These are phyloP conservation scores for Fusarium albosuccineum DNA, from an alignment of 2,329 filamentous ascomycete genomes.

Conservation along the genomic window DNA sequence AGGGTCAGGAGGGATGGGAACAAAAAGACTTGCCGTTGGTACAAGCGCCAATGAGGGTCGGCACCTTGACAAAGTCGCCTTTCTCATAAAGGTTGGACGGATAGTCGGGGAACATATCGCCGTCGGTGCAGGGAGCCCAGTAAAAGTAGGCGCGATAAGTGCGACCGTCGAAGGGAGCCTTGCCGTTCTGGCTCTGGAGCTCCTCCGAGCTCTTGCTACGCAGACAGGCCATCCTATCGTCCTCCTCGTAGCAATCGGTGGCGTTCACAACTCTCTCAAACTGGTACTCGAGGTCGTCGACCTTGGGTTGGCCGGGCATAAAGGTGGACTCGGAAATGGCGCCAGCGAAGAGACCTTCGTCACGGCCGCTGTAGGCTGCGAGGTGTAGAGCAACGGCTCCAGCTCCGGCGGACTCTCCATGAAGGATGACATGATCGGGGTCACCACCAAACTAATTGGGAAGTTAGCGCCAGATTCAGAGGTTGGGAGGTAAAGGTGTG, in stretches of 20 bases:
- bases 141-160: constrained; percentile 58
- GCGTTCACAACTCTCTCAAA: constrained; percentile 55
- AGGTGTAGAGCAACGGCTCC: constrained; percentile 69
- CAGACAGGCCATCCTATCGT: constrained; percentile 58
- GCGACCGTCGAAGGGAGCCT: constrained; percentile 56
- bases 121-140: constrained; percentile 65
- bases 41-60: constrained; percentile 59
- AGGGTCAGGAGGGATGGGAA: neutral
- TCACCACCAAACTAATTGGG: constrained; percentile 67
- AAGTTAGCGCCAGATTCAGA: neutral
- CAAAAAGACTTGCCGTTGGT: constrained; percentile 56
- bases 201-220: constrained; percentile 50
- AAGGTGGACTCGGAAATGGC: constrained; percentile 63
- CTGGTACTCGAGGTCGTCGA: constrained; percentile 62
- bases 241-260: constrained; percentile 52
- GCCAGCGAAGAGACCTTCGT: constrained; percentile 61
- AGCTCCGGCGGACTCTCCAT: constrained; percentile 72
- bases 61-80: constrained; percentile 59
- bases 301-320: constrained; percentile 61
- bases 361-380: constrained; percentile 59
- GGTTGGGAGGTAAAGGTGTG: neutral
- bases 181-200: constrained; percentile 58
- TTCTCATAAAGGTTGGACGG: constrained; percentile 56
- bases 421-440: constrained; percentile 69
- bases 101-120: constrained; percentile 58